phyloP scores from a whole-genome alignment of 768 basidiomycete species.

The Russula griseocarnosa region DNA sequence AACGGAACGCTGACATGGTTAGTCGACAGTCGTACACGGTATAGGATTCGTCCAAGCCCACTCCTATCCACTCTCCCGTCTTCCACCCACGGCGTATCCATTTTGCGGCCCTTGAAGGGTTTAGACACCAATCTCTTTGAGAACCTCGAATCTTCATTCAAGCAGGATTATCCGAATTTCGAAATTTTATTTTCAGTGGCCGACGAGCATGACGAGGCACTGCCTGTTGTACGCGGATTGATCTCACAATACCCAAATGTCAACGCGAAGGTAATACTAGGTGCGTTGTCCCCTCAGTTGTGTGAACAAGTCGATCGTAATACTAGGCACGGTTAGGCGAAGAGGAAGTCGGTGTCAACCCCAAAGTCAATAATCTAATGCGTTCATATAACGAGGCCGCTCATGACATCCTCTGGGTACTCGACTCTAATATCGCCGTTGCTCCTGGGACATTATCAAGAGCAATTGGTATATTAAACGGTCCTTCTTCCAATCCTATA shows the following conservation, averaged over 20 bases:
- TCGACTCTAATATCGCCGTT: slow-evolving; percentile 91
- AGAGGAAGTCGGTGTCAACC: slow-evolving; percentile 84
- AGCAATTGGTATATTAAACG: slow-evolving; percentile 71
- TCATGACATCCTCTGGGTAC: slow-evolving; percentile 91
- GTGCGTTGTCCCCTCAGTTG: slow-evolving; percentile 42
- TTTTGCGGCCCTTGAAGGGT: slow-evolving; percentile 91
- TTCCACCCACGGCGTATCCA: slow-evolving; percentile 81
- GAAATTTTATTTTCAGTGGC: slow-evolving; percentile 91
- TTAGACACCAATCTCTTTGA: slow-evolving; percentile 94
- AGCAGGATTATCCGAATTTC: slow-evolving; percentile 85
- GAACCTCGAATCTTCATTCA: slow-evolving; percentile 91
- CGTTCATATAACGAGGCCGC: slow-evolving; percentile 74
- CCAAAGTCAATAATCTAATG: slow-evolving; percentile 96
- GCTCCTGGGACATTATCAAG: slow-evolving; percentile 76
- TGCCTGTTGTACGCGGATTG: slow-evolving; percentile 76
- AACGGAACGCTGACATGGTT: background rate
- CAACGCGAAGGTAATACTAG: slow-evolving; percentile 67
- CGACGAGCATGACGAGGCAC: slow-evolving; percentile 82
- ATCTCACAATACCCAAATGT: slow-evolving; percentile 75
- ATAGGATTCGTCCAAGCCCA: slow-evolving; percentile 61
- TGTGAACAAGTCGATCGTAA: background rate
- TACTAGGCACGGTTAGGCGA: slow-evolving; percentile 51
- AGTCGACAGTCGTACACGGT: slow-evolving; percentile 62
- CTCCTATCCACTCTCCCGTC: slow-evolving; percentile 42
- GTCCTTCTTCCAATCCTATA: slow-evolving; percentile 35